Conservation (phyloP, 768 basidiomycete genomes). For the Boletus vermiculosoides region DNA sequence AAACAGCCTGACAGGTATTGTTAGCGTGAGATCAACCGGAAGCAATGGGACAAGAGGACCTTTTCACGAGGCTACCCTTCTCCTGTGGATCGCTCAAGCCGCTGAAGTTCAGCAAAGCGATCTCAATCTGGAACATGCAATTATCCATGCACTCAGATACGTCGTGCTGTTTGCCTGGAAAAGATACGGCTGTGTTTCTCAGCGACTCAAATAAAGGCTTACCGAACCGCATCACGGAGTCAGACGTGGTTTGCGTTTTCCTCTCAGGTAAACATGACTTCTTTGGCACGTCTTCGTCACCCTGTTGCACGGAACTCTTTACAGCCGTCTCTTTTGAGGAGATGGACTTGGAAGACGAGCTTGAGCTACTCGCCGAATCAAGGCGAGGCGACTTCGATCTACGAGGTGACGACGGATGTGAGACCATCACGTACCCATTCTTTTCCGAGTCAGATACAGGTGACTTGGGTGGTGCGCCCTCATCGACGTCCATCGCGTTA, state of each 20-base stretch:
- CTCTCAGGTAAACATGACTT: constrained; percentile 59
- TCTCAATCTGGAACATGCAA: constrained; percentile 98
- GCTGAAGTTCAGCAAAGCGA: constrained; percentile 78
- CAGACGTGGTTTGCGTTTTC: constrained; percentile 50
- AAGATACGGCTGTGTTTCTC: constrained; percentile 2
- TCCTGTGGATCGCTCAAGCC: constrained; percentile 38
- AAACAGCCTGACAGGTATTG: constrained; percentile 57
- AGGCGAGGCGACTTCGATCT: constrained; percentile 37
- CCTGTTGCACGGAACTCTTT: constrained; percentile 23
- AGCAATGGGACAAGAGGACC: constrained; percentile 41
- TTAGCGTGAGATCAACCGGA: constrained; percentile 1
- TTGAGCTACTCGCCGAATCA: constrained; percentile 30
- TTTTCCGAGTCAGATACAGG: constrained; percentile 36
- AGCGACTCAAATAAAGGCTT: constrained; percentile 22
- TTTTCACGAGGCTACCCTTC: constrained; percentile 81
- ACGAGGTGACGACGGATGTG: constrained; percentile 36
- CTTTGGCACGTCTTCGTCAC: constrained; percentile 34
- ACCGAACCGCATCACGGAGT: constrained; percentile 93
- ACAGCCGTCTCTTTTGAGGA: constrained; percentile 32
- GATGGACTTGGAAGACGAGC: constrained; percentile 24
- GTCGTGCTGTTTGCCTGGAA: constrained; percentile 89
- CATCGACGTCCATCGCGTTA: constrained; percentile 56
- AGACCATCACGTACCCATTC: constrained; percentile 43
- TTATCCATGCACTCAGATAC: constrained; percentile 99
- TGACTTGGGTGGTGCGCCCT: constrained; percentile 29